Conservation (phyloP, 169 alveolate species). For the Cryptosporidium andersoni region DNA sequence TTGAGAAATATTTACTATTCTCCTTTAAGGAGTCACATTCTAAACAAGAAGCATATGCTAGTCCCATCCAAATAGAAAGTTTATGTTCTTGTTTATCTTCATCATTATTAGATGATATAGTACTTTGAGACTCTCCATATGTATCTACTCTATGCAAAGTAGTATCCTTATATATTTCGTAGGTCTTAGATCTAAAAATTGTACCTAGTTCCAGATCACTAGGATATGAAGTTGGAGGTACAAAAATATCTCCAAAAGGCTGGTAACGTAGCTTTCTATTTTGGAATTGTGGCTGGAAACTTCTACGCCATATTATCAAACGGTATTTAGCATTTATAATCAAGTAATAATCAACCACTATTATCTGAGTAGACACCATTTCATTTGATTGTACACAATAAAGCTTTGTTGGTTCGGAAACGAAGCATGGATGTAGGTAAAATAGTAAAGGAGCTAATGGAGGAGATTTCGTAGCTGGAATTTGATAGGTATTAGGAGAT, state of each 20-base stretch:
- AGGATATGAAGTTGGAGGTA: constrained; percentile 15
- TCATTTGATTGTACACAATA: constrained; percentile 57
- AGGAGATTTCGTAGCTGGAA: constrained; percentile 42
- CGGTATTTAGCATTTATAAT: constrained; percentile 60
- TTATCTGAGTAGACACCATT: constrained; percentile 62
- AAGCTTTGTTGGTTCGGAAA: constrained; percentile 60
- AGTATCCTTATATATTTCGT: neutral
- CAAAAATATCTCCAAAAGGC: constrained; percentile 66
- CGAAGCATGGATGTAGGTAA: constrained; percentile 66
- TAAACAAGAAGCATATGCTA: constrained; percentile 26
- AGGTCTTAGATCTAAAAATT: neutral
- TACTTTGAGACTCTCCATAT: neutral
- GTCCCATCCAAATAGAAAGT: constrained; percentile 61
- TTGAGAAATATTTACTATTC: constrained; percentile 8
- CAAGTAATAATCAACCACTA: constrained; percentile 35
- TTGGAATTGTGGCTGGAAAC: constrained; percentile 46
- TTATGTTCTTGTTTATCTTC: constrained; percentile 4
- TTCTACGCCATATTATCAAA: constrained; percentile 53
- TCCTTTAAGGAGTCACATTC: neutral
- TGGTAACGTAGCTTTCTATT: constrained; percentile 63
- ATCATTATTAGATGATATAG: neutral
- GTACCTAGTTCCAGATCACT: neutral
- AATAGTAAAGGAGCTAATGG: constrained; percentile 50
- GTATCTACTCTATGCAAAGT: neutral
- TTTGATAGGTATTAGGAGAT: constrained; percentile 33